These are phyloP conservation scores for Vicia sativa DNA, from an alignment of 306 rosid genomes.

Conservation along the genomic window DNA sequence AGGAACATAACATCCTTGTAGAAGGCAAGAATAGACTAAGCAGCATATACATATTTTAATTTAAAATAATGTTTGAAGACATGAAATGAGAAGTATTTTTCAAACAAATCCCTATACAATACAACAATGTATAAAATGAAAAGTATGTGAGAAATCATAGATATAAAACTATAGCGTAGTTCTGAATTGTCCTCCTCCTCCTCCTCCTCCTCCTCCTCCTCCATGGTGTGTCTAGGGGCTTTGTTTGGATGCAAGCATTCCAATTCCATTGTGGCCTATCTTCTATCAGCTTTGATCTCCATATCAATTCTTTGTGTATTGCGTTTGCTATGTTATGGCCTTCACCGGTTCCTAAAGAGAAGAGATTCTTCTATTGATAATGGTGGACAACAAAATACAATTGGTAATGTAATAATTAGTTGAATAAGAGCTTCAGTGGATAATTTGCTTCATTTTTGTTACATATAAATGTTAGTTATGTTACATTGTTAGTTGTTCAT, in stretches of 20 bases:
- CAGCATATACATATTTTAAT: not conserved
- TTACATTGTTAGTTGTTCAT: no score
- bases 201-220: no score
- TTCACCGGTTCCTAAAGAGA: slow-evolving; percentile 29
- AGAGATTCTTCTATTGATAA: slow-evolving; percentile 3
- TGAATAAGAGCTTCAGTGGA: no score
- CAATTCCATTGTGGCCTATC: slow-evolving; percentile 36
- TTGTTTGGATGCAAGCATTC: slow-evolving; percentile 52
- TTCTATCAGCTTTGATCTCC: slow-evolving; percentile 42
- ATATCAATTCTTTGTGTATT: slow-evolving; percentile 38
- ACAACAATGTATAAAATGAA: no score
- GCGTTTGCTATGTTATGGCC: slow-evolving; percentile 42
- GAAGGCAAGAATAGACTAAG: slow-evolving; percentile 41
- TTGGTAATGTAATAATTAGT: no score
- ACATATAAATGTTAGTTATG: no score
- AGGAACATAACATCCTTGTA: not conserved
- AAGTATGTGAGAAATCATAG: no score
- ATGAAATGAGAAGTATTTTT: not conserved
- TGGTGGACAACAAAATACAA: slow-evolving; percentile 11
- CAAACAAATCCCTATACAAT: not conserved
- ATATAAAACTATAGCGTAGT: no score
- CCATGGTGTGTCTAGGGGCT: slow-evolving; percentile 50
- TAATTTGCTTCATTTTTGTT: no score
- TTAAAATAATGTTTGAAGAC: no score
- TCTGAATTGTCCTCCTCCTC: no score